Conservation (phyloP, 169 alveolate species). For the Eimeria praecox region DNA sequence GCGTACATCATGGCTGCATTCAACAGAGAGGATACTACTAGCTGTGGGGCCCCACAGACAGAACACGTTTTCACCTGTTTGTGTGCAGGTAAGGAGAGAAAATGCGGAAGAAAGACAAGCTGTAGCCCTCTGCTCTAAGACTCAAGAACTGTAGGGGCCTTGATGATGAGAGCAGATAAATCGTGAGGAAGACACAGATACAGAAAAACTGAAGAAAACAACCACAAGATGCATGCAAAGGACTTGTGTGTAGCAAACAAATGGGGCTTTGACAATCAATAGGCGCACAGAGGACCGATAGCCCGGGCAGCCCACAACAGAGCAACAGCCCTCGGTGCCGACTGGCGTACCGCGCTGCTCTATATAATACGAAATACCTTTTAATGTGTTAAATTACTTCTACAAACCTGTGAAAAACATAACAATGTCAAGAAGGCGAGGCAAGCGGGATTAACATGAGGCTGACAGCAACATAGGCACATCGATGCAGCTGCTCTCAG, state of each 20-base stretch:
- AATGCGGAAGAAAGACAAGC: neutral
- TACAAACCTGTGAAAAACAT: neutral
- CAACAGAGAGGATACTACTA: neutral
- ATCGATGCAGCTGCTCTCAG: slow-evolving; percentile 10
- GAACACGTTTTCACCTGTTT: neutral
- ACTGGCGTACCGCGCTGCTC: neutral
- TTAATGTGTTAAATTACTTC: neutral
- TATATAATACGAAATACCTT: neutral
- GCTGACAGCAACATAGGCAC: neutral
- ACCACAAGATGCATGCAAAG: neutral
- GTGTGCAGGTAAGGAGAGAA: neutral
- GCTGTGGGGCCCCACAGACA: slow-evolving; percentile 46
- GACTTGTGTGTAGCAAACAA: neutral
- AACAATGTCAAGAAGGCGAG: neutral
- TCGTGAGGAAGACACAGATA: neutral
- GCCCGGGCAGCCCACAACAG: neutral
- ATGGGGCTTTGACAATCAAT: neutral
- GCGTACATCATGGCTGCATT: neutral
- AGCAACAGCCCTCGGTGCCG: neutral
- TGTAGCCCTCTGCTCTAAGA: neutral
- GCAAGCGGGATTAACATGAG: neutral
- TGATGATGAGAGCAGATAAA: neutral
- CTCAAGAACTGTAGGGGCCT: neutral
- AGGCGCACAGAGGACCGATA: neutral
- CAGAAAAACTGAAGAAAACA: neutral